These are phyloP conservation scores for Xylaria flabelliformis DNA, from an alignment of 495 filamentous ascomycete genomes.

Conservation along the genomic window DNA sequence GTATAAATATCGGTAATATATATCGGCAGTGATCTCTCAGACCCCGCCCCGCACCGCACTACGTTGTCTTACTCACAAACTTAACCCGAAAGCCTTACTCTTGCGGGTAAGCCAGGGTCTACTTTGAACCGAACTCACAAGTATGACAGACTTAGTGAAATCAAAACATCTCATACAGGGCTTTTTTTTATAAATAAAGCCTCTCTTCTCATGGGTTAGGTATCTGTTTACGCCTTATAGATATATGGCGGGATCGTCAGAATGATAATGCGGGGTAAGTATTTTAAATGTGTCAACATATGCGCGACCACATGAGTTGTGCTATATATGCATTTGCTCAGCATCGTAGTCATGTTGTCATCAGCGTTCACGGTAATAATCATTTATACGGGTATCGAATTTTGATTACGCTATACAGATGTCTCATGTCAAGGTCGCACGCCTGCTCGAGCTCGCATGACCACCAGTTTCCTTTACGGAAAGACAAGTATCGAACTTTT, in stretches of 20 bases:
- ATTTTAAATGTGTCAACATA: not conserved
- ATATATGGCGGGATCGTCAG: not conserved
- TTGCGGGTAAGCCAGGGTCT: not conserved
- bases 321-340: not conserved
- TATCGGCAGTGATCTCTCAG: slow-evolving; percentile 11
- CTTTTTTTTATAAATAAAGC: not conserved
- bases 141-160: not conserved
- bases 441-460: not conserved
- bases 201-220: not conserved
- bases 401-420: not conserved
- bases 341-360: not conserved
- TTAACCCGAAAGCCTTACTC: not conserved
- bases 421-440: not conserved
- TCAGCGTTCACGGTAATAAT: not conserved
- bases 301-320: not conserved
- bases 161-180: not conserved
- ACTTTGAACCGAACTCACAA: not conserved
- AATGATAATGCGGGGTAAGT: not conserved
- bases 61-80: not conserved
- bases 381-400: slow-evolving; percentile 11
- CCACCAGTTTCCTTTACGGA: not conserved
- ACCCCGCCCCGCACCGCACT: slow-evolving; percentile 8
- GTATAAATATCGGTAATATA: not conserved
- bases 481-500: not conserved
- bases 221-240: not conserved